Evolutionary conservation across 2,329 filamentous ascomycete species (phyloP).

Genomic region (Septoria linicola): DNA sequence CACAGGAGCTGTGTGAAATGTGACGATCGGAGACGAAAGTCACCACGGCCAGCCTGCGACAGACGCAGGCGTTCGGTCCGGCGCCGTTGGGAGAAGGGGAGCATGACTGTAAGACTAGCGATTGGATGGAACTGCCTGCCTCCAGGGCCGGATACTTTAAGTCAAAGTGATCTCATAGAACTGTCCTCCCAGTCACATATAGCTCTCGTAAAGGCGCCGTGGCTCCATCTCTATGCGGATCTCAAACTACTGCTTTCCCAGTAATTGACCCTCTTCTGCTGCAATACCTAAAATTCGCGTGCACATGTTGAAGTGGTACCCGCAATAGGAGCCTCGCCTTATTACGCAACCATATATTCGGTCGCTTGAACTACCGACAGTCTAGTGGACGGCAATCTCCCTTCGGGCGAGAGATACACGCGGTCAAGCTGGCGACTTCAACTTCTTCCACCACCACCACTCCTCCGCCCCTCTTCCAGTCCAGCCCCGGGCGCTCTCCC

Average conservation of each 20-base stretch:
- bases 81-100: slow-evolving; percentile 3
- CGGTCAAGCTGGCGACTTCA: slow-evolving; percentile 15
- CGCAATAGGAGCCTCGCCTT: background rate
- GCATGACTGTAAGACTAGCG: background rate
- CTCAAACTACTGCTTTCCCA: too few species aligned
- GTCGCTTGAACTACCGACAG: slow-evolving; percentile 3
- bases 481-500: slow-evolving; percentile 22
- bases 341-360: background rate
- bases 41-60: background rate
- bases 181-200: slow-evolving; percentile 4
- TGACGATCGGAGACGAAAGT: background rate
- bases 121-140: slow-evolving; percentile 4
- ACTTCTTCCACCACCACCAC: slow-evolving; percentile 11
- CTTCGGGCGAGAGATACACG: slow-evolving; percentile 5
- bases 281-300: too few species aligned
- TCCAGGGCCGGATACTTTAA: slow-evolving; percentile 8
- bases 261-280: too few species aligned
- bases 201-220: too few species aligned
- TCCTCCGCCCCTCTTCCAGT: slow-evolving; percentile 22
- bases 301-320: too few species aligned
- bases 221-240: too few species aligned
- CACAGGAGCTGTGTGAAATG: background rate
- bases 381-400: background rate
- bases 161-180: slow-evolving; percentile 14
- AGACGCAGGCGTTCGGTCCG: background rate